phyloP scores from a whole-genome alignment of 169 alveolate genomes.

The Blepharisma undulans region DNA sequence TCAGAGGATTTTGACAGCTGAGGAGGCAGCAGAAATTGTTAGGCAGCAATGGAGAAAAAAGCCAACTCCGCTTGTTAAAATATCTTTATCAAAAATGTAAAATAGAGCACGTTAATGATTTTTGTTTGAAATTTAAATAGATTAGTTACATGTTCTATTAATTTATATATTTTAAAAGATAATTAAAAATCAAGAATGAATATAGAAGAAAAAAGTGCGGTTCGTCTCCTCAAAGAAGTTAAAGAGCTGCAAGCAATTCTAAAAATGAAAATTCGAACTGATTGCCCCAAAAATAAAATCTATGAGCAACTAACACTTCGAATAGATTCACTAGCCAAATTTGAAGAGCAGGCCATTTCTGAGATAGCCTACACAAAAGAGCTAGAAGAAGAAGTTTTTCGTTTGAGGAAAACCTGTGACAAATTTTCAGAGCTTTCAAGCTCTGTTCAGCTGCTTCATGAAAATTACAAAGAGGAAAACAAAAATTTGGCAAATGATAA shows the following conservation, averaged over 20 bases:
- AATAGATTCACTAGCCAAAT: not conserved
- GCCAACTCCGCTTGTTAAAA: slow-evolving; percentile 5
- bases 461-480: not conserved
- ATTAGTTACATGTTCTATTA: not conserved
- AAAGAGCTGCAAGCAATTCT: not conserved
- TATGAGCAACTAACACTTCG: not conserved
- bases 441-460: not conserved
- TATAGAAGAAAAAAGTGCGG: not conserved
- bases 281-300: not conserved
- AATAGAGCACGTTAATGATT: not conserved
- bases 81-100: not conserved
- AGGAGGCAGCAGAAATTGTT: slow-evolving; percentile 18
- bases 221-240: slow-evolving; percentile 17
- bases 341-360: not conserved
- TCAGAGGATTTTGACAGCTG: not conserved
- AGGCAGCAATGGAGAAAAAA: not conserved
- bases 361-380: not conserved
- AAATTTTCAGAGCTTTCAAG: slow-evolving; percentile 19
- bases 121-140: not conserved
- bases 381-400: slow-evolving; percentile 12
- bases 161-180: too few species aligned
- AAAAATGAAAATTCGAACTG: slow-evolving; percentile 25
- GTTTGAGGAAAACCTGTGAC: not conserved
- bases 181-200: not conserved
- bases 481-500: not conserved